Evolutionary conservation across 306 rosid species (phyloP).

Genomic region (Quercus glauca): DNA sequence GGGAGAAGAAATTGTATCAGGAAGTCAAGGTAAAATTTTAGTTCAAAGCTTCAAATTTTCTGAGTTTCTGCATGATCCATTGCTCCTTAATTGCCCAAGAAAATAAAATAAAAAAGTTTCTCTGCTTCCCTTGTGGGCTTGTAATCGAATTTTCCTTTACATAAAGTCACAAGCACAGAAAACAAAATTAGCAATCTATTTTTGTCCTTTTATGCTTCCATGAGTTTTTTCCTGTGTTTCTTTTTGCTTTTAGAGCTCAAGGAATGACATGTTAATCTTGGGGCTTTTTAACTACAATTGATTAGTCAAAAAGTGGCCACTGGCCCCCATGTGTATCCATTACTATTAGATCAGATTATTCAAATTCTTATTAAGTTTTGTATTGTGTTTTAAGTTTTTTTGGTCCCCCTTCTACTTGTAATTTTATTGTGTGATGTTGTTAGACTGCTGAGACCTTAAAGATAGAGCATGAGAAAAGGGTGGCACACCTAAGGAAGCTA

Average conservation of each 20-base stretch:
- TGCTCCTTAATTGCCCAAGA: conserved; percentile 3
- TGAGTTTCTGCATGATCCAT: not conserved
- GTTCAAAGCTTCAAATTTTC: not conserved
- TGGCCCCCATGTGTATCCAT: not conserved
- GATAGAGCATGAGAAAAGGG: conserved; percentile 77
- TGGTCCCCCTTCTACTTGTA: not conserved
- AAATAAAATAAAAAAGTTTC: conserved; percentile 2
- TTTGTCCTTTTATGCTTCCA: not conserved
- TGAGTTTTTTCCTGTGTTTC: not conserved
- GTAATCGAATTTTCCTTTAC: not conserved
- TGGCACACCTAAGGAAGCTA: conserved; percentile 60
- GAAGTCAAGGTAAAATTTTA: conserved; percentile 78
- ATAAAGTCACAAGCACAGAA: not conserved
- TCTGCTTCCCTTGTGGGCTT: not conserved
- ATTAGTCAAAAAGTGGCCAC: not conserved
- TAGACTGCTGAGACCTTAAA: conserved; percentile 73
- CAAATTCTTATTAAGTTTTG: not conserved
- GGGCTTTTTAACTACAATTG: not conserved
- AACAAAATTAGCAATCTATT: not conserved
- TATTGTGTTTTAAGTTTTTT: conserved; percentile 12
- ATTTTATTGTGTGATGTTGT: conserved; percentile 18
- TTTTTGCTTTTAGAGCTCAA: conserved; percentile 1
- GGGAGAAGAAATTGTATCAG: conserved; percentile 88
- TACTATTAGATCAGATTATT: not conserved
- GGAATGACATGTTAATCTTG: not conserved